Evolutionary conservation across 352 stramenopile species (phyloP).

Genomic region (Pythium coloratum): DNA sequence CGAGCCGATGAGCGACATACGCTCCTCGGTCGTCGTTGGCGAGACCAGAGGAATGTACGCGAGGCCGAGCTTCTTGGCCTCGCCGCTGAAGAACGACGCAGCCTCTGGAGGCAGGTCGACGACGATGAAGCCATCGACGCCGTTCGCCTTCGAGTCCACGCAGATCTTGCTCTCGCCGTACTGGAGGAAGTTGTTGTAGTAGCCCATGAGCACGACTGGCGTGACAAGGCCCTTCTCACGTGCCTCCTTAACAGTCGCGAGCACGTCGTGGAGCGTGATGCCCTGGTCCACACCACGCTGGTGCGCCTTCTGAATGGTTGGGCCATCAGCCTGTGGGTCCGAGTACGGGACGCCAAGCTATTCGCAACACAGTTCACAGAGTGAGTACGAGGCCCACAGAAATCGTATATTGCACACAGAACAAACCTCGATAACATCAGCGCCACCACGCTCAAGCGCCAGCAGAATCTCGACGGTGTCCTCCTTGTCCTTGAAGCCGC

Average conservation of each 20-base stretch:
- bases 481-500: conserved; percentile 92
- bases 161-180: conserved; percentile 94
- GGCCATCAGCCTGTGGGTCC: conserved; percentile 97
- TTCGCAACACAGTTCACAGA: background rate
- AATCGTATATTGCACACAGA: conserved; percentile 2
- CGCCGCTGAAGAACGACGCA: conserved; percentile 86
- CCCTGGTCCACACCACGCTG: conserved; percentile 94
- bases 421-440: conserved; percentile 93
- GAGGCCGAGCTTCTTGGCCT: conserved; percentile 89
- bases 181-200: conserved; percentile 99
- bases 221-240: conserved; percentile 90
- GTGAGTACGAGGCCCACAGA: background rate
- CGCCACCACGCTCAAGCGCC: conserved; percentile 94
- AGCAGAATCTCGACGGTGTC: conserved; percentile 97
- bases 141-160: conserved; percentile 59
- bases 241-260: conserved; percentile 92
- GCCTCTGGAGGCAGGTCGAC: conserved; percentile 98
- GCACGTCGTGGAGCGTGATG: conserved; percentile 92
- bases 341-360: conserved; percentile 98
- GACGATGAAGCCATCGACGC: conserved; percentile 97
- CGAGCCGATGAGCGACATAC: conserved; percentile 84
- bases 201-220: conserved; percentile 98
- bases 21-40: conserved; percentile 95
- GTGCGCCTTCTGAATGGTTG: conserved; percentile 96
- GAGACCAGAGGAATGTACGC: conserved; percentile 97